Percentiles rank a stretch among this genome's conserved stretches.
phyloP scores from a whole-genome alignment of 257 asterid genomes.

The Catharanthus roseus region DNA sequence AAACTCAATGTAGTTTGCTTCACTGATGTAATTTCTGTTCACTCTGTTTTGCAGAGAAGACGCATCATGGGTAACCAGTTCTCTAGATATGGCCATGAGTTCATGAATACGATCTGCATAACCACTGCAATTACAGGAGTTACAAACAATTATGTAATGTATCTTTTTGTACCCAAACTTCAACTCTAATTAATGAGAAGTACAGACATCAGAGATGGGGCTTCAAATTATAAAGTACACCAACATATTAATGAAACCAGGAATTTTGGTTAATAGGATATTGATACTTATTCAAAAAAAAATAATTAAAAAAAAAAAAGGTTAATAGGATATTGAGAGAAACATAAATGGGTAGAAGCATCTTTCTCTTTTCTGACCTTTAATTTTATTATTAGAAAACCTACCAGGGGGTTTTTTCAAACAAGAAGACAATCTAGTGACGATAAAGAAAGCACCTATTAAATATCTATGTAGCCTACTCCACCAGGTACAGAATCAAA shows the following conservation, averaged over 20 bases:
- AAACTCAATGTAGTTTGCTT: conserved; percentile 93
- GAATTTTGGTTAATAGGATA: background rate
- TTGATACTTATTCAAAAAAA: no score
- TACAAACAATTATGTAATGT: conserved; percentile 1
- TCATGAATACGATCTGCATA: conserved; percentile 99
- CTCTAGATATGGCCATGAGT: conserved; percentile 82
- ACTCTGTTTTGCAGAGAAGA: conserved; percentile 75
- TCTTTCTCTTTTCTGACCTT: background rate
- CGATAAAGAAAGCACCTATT: background rate
- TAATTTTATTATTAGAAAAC: background rate
- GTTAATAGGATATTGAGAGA: background rate
- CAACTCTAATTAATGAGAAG: background rate
- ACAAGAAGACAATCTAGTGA: background rate
- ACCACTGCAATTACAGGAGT: conserved; percentile 64
- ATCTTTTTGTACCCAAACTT: conserved; percentile 1
- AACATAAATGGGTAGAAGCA: background rate
- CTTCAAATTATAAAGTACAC: background rate
- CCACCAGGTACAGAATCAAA: background rate
- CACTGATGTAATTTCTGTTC: conserved; percentile 77
- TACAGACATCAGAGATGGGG: background rate
- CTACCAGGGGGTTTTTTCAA: background rate
- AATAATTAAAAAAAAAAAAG: no score
- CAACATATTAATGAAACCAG: background rate
- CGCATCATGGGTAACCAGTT: conserved; percentile 57
- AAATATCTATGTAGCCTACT: background rate